Percentiles rank a stretch among this genome's conserved stretches.
Evolutionary conservation across 2,329 filamentous ascomycete species (phyloP).

Genomic region (Grosmannia clavigera): DNA sequence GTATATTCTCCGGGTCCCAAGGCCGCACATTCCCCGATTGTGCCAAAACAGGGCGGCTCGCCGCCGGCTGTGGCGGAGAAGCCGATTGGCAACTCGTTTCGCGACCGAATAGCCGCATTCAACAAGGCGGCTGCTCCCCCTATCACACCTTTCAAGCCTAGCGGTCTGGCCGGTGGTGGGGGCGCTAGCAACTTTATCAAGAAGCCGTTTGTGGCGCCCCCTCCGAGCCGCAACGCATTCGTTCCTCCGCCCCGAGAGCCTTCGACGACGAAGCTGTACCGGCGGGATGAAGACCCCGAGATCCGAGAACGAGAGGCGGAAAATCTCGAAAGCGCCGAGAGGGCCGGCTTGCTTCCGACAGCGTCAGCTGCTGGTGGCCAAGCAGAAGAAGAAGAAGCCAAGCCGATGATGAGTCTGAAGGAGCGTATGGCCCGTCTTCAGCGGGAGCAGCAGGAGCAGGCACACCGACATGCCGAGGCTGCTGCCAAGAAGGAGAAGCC

Average conservation of each 20-base stretch:
- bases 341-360: conserved; percentile 44
- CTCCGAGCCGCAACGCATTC: conserved; percentile 84
- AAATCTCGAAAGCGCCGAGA: conserved; percentile 53
- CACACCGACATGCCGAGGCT: conserved; percentile 67
- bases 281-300: conserved; percentile 76
- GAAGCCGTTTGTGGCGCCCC: conserved; percentile 92
- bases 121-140: conserved; percentile 82
- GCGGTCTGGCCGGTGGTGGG: conserved; percentile 44
- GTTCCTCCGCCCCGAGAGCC: conserved; percentile 63
- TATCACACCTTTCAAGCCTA: conserved; percentile 79
- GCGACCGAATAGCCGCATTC: conserved; percentile 92
- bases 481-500: conserved; percentile 77
- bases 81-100: conserved; percentile 67
- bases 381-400: conserved; percentile 65
- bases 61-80: conserved; percentile 61
- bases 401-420: conserved; percentile 83
- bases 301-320: conserved; percentile 54
- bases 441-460: conserved; percentile 85
- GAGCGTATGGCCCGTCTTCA: conserved; percentile 90
- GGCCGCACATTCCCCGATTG: conserved; percentile 26
- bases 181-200: conserved; percentile 61
- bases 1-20: conserved; percentile 24
- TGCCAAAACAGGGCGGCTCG: conserved; percentile 19
- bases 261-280: conserved; percentile 64
- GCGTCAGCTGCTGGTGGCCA: conserved; percentile 12